These are phyloP conservation scores for Dryas integrifolia DNA, from an alignment of 331 rosid genomes.

Conservation along the genomic window DNA sequence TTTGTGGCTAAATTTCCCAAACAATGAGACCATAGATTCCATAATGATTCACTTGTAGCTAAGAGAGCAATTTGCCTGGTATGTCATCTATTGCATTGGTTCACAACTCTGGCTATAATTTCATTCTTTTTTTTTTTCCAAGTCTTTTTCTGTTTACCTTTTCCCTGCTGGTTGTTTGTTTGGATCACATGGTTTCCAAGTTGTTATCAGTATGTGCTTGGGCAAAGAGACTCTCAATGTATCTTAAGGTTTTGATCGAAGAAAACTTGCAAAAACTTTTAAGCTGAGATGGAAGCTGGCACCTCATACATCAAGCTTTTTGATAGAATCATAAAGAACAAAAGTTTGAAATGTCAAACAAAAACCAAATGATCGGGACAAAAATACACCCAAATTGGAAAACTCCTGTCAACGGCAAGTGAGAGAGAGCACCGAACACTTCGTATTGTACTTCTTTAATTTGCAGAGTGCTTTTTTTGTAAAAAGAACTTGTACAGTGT, in stretches of 20 bases:
- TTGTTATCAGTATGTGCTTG: conserved; percentile 37
- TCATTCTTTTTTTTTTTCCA: conserved; percentile 44
- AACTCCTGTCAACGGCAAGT: no score
- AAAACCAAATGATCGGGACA: no score
- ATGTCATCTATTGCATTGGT: conserved; percentile 36
- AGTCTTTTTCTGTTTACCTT: conserved; percentile 50
- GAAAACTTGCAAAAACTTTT: no score
- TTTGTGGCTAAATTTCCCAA: conserved; percentile 26
- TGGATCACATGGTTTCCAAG: conserved; percentile 33
- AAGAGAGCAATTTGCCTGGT: conserved; percentile 48
- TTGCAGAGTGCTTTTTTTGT: no score
- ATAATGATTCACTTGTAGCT: conserved; percentile 44
- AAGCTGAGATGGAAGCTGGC: no score
- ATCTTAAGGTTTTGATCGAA: conserved; percentile 28
- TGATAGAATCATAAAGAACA: no score
- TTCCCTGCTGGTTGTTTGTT: conserved; percentile 49
- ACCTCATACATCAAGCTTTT: no score
- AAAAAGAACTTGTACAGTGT: no score
- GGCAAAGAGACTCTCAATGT: conserved; percentile 19
- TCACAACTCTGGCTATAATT: conserved; percentile 37
- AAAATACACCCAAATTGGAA: no score
- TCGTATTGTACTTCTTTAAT: no score
- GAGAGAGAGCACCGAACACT: no score
- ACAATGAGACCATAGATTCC: conserved; percentile 35
- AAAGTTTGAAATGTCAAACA: no score